A percentile compares a stretch with the other conserved stretches of the same genome.
Evolutionary conservation across 164 flowering plant genomes (phyloP).

Genomic region (Vitis rupestris): DNA sequence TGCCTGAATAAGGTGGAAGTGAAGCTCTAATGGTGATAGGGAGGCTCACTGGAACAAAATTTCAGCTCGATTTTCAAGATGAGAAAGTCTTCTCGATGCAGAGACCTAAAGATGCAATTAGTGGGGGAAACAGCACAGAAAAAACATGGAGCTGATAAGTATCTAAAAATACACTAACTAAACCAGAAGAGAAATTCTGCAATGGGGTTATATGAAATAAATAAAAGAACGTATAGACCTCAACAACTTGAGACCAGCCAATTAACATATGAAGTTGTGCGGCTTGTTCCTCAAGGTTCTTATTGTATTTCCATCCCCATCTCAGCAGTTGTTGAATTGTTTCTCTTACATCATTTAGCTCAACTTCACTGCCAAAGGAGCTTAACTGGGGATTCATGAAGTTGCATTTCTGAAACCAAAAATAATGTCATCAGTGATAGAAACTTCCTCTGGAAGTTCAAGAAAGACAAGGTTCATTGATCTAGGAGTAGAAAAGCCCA

Average conservation of each 20-base stretch:
- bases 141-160: background rate
- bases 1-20: background rate
- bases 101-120: slow-evolving; percentile 52
- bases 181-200: background rate
- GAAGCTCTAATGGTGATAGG: background rate
- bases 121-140: background rate
- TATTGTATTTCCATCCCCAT: slow-evolving; percentile 96
- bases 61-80: slow-evolving; percentile 67
- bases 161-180: background rate
- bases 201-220: background rate
- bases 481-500: background rate
- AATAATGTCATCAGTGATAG: slow-evolving; percentile 5
- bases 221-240: slow-evolving; percentile 45
- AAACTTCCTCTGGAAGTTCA: background rate
- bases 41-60: slow-evolving; percentile 71
- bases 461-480: background rate
- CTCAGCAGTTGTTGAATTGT: slow-evolving; percentile 69
- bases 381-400: slow-evolving; percentile 45
- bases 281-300: slow-evolving; percentile 97
- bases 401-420: slow-evolving; percentile 46
- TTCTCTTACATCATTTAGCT: slow-evolving; percentile 69
- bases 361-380: slow-evolving; percentile 58
- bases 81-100: slow-evolving; percentile 67
- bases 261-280: slow-evolving; percentile 97
- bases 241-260: slow-evolving; percentile 95